These are phyloP conservation scores for Dendrostoma leiphaemia DNA, from an alignment of 2,329 filamentous ascomycete species.

Conservation along the genomic window DNA sequence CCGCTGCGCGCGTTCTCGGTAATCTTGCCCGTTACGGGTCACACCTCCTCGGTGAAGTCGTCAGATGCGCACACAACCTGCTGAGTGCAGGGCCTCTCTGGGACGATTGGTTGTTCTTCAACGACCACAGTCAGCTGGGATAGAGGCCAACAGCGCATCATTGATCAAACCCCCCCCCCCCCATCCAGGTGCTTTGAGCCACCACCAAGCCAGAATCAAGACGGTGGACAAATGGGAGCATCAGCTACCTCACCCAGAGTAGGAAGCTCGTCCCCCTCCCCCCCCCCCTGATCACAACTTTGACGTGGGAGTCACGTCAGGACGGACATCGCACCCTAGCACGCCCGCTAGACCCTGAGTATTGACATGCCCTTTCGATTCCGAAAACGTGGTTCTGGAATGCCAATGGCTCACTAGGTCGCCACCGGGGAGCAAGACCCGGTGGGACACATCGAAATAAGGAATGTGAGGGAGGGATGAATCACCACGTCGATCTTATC, in stretches of 20 bases:
- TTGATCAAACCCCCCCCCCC: too few species aligned
- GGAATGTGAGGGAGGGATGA: slow-evolving; percentile 4
- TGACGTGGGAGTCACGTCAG: background rate
- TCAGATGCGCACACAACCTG: background rate
- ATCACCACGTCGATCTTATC: slow-evolving; percentile 1
- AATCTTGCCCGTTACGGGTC: background rate
- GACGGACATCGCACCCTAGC: background rate
- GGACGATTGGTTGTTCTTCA: background rate
- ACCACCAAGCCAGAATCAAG: background rate
- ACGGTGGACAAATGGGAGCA: slow-evolving; percentile 10
- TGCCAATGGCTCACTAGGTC: background rate
- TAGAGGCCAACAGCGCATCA: background rate
- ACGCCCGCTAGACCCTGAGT: background rate
- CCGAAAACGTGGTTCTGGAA: background rate
- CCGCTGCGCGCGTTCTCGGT: background rate
- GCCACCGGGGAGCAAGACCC: slow-evolving; percentile 1
- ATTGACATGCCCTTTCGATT: background rate
- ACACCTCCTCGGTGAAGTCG: background rate
- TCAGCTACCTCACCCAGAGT: slow-evolving; percentile 6
- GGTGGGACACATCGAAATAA: background rate
- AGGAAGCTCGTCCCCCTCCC: slow-evolving; percentile 3
- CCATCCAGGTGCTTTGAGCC: background rate
- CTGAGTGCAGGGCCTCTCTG: too few species aligned
- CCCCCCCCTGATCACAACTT: slow-evolving; percentile 4
- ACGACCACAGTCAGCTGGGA: slow-evolving; percentile 9